Evolutionary conservation across 202 grass and related monocot genomes (phyloP), one percentile per base, ranked within the genome.

Genomic region (Cymbopogon flexuosus): DNA sequence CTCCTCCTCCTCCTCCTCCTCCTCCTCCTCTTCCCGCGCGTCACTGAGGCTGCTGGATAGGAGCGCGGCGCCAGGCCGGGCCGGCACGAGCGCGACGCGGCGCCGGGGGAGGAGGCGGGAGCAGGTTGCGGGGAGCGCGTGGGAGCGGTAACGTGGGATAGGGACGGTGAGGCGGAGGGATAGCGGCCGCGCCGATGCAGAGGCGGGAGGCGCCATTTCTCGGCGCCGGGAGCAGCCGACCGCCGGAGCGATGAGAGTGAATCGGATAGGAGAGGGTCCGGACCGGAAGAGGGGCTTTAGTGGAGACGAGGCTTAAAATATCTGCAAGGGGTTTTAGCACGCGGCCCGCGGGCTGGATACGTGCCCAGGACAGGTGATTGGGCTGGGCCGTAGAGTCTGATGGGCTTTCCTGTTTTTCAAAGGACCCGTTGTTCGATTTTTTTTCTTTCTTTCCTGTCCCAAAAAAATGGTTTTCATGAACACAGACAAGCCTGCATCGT

Each of bases 191-290:
- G 79, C 11, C 40, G 87, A 75, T 40, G 78, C 37, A 54, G 80
- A 65, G 45, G 82, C 19, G 8, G 52, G 60, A 56, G 84, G 45
- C 75, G 88, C 84, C 87, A 89, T 86, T 86, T 34, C 1, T 40
- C 60, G 16, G 78, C 47, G 52, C 56, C 2, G 8, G 63, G 31
- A 21, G 49, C 21, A 5, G 31, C 13, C n/a, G 80, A 67, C 45
- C 14, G 21, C 13, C n/a, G 79, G 73, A 45, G 41, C 6, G 39
- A 8, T 8, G 64, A 51, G 21, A 30, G 3, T 23, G 40, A 46
- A 82, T 35, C 51, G 81, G 81, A 84, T 81, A 81, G 71, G 33
- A 51, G 46, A 1, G 5, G 3, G 27, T 52, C 16, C 49, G 16
- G 5, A n/a, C 16, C 15, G 16, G 16, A 52, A 8, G 47, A 5